These are phyloP conservation scores for Avena atlantica DNA, from an alignment of 176 grass and related monocot species.

Conservation along the genomic window DNA sequence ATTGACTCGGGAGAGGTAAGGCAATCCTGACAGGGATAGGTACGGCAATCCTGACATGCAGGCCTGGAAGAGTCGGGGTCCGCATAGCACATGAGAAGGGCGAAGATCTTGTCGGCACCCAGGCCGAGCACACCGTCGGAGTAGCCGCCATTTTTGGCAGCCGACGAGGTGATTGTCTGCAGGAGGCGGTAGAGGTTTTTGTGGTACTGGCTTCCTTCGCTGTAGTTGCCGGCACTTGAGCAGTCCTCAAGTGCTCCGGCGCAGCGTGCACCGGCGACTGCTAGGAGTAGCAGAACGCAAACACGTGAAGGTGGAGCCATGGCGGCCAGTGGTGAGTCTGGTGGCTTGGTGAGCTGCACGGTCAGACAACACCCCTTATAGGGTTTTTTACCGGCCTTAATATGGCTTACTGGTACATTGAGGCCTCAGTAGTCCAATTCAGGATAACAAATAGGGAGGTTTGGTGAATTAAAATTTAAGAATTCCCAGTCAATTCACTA, in stretches of 20 bases:
- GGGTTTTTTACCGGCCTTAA: not conserved
- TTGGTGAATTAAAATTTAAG: too few species aligned
- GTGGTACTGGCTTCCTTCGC: slow-evolving; percentile 29
- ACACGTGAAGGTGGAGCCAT: not conserved
- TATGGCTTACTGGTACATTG: not conserved
- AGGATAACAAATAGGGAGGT: too few species aligned
- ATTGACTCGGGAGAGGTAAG: not conserved
- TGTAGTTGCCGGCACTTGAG: slow-evolving; percentile 37
- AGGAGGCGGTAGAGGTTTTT: slow-evolving; percentile 47
- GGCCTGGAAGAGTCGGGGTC: not conserved
- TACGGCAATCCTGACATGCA: slow-evolving; percentile 23
- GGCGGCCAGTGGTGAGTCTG: not conserved
- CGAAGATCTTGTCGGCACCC: not conserved
- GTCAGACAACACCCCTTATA: not conserved
- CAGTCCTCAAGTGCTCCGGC: not conserved
- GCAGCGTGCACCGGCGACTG: not conserved
- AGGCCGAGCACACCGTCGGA: not conserved
- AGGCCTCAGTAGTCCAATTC: not conserved
- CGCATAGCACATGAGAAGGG: slow-evolving; percentile 43
- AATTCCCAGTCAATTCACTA: not conserved
- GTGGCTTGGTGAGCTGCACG: not conserved
- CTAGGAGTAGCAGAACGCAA: not conserved
- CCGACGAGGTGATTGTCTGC: not conserved
- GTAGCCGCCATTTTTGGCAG: slow-evolving; percentile 10
- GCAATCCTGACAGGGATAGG: slow-evolving; percentile 15